Conservation (phyloP, 176 grass and related monocot species). For the Carex littledalei region DNA sequence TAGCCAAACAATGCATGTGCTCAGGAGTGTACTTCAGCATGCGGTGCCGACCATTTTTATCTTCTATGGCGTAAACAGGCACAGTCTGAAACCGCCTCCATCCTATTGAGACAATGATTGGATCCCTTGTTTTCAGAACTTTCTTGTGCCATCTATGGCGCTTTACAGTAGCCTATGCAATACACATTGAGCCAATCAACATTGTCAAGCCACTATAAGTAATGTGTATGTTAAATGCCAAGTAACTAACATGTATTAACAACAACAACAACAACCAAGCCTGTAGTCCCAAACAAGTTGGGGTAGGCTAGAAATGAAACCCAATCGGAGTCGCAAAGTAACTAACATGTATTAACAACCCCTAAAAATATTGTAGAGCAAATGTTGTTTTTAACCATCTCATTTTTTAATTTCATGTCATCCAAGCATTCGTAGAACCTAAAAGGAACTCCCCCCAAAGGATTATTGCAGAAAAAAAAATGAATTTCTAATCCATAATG, state of each 20-base stretch:
- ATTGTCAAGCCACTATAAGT: neutral
- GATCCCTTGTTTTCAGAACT: slow-evolving; percentile 85
- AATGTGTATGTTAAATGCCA: neutral
- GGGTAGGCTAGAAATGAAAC: too few relatives aligned
- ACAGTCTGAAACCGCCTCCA: slow-evolving; percentile 87
- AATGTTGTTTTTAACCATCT: neutral
- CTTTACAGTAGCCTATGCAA: slow-evolving; percentile 62
- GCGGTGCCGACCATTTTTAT: slow-evolving; percentile 72
- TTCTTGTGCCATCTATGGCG: slow-evolving; percentile 93
- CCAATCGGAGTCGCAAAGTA: neutral
- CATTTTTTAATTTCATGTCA: neutral
- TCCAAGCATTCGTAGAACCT: neutral
- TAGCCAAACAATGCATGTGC: slow-evolving; percentile 97
- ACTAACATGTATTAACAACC: neutral
- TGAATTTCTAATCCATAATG: neutral
- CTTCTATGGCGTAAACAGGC: slow-evolving; percentile 87
- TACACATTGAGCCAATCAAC: neutral
- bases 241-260: neutral
- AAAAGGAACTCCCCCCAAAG: neutral
- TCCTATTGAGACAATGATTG: slow-evolving; percentile 81
- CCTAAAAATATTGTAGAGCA: neutral
- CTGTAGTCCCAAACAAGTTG: too few relatives aligned
- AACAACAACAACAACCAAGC: too few relatives aligned
- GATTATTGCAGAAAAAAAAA: neutral
- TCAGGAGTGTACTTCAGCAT: slow-evolving; percentile 99